Conservation (phyloP, 2,329 filamentous ascomycete species). For the Aspergillus niger region DNA sequence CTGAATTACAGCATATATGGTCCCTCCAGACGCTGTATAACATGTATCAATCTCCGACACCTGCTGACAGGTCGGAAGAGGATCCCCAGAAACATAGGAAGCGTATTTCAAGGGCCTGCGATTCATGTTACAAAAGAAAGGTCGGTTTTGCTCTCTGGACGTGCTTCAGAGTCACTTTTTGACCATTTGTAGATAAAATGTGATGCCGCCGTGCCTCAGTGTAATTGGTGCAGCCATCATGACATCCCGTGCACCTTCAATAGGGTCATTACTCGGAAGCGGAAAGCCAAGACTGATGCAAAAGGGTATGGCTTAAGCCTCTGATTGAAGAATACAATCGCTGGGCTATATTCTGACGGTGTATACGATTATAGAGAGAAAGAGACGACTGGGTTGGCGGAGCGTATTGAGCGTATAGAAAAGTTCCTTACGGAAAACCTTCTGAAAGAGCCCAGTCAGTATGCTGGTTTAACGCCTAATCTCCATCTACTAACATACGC, state of each 20-base stretch:
- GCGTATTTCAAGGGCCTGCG: conserved; percentile 47
- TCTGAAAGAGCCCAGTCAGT: conserved; percentile 27
- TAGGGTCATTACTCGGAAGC: conserved; percentile 30
- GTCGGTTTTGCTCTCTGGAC: conserved; percentile 25
- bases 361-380: conserved; percentile 18
- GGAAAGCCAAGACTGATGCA: conserved; percentile 28
- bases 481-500: conserved; percentile 8
- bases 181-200: conserved; percentile 51
- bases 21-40: neutral
- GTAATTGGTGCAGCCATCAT: conserved; percentile 56
- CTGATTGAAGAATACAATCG: neutral
- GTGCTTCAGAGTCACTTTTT: neutral
- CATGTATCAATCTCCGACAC: conserved; percentile 22
- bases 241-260: conserved; percentile 52
- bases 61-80: conserved; percentile 24
- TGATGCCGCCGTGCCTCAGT: conserved; percentile 46
- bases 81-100: conserved; percentile 21
- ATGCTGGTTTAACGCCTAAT: neutral
- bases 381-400: conserved; percentile 34
- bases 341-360: neutral
- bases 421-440: conserved; percentile 39
- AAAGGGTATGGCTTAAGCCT: conserved; percentile 21
- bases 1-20: neutral
- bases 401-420: conserved; percentile 46
- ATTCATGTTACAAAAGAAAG: conserved; percentile 55